Conservation (phyloP, 306 rosid species). For the Dalbergia oliveri region DNA sequence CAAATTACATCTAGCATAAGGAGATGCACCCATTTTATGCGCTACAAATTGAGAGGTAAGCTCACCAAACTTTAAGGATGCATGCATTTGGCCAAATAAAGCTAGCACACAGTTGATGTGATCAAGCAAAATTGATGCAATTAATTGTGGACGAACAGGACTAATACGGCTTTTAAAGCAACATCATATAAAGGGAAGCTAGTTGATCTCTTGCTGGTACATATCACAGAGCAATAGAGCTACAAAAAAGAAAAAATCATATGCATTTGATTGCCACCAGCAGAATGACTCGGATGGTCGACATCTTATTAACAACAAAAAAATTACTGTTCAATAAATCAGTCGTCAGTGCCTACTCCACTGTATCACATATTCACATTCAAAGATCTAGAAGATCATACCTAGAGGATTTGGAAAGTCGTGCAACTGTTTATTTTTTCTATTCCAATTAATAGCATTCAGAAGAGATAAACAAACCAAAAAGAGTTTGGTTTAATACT, state of each 20-base stretch:
- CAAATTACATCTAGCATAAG: too few species aligned
- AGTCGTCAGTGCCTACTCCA: background rate
- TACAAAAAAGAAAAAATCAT: background rate
- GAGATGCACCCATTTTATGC: too few species aligned
- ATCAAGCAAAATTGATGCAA: background rate
- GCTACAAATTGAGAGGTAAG: too few species aligned
- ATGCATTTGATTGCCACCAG: background rate
- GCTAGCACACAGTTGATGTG: background rate
- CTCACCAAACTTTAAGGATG: too few species aligned
- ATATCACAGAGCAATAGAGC: background rate
- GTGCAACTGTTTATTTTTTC: background rate
- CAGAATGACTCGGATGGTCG: background rate
- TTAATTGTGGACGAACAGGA: background rate
- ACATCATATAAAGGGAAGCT: background rate
- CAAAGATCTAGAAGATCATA: too few species aligned
- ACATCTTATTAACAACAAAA: background rate
- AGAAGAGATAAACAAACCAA: background rate
- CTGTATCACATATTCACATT: background rate
- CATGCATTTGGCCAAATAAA: too few species aligned
- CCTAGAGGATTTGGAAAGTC: background rate
- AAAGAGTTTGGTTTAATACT: too few species aligned
- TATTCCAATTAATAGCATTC: background rate
- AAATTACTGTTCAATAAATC: background rate
- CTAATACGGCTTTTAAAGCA: too few species aligned
- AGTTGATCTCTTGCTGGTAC: background rate